phyloP scores from a whole-genome alignment of 2,329 filamentous ascomycete species.

The Fusarium sterilihyphosum region DNA sequence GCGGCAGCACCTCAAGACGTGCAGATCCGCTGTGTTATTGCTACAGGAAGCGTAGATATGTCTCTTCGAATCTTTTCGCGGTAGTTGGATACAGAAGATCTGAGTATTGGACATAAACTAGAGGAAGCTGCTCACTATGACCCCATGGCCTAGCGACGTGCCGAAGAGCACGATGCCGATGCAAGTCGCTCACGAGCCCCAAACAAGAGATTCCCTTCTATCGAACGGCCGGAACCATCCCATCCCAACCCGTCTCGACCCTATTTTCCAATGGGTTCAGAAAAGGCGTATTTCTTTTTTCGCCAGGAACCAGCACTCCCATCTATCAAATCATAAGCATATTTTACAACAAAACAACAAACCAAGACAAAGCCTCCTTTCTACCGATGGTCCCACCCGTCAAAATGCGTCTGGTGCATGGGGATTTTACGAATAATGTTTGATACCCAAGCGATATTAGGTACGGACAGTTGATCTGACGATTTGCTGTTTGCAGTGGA shows the following conservation, averaged over 20 bases:
- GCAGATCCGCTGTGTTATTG: conserved; percentile 84
- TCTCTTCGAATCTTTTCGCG: conserved; percentile 77
- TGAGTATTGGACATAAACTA: conserved; percentile 28
- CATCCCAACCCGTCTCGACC: conserved; percentile 1
- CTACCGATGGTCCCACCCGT: conserved; percentile 24
- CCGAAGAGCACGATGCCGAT: background rate
- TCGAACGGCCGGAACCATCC: conserved; percentile 7
- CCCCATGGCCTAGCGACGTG: background rate
- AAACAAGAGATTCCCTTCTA: conserved; percentile 16
- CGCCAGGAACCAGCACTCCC: conserved; percentile 6
- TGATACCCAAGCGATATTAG: conserved; percentile 36
- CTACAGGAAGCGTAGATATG: conserved; percentile 77
- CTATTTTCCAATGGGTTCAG: background rate
- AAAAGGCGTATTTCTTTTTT: background rate
- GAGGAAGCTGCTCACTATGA: background rate
- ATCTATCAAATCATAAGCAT: background rate
- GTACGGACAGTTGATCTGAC: conserved; percentile 8
- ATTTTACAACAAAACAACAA: conserved; percentile 29
- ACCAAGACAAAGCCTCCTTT: conserved; percentile 30
- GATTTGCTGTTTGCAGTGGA: background rate
- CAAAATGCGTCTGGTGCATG: conserved; percentile 31
- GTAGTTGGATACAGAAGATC: conserved; percentile 29
- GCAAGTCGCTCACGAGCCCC: background rate
- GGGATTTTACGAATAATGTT: conserved; percentile 40
- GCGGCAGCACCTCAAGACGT: conserved; percentile 53